Percentiles rank a stretch among this genome's conserved stretches.
Conservation (phyloP, 208 protist genomes). For the Novymonas esmeraldas region DNA sequence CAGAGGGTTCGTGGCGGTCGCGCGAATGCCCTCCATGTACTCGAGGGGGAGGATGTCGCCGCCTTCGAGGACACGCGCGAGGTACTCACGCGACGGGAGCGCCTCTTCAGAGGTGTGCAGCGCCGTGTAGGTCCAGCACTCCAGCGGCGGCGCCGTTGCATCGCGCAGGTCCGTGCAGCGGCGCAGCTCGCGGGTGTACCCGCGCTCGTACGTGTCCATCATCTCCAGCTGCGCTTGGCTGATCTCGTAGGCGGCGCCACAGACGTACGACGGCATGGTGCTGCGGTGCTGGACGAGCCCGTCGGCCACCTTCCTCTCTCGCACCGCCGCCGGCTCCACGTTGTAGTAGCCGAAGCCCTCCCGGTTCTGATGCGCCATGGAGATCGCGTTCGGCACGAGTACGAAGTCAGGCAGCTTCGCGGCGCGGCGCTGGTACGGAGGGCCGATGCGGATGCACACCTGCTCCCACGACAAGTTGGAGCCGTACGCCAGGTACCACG, state of each 20-base stretch:
- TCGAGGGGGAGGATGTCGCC: conserved; percentile 41
- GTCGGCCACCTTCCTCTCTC: conserved; percentile 27
- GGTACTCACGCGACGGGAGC: conserved; percentile 53
- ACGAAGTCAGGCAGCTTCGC: conserved; percentile 41
- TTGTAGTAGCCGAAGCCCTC: conserved; percentile 56
- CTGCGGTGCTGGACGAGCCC: conserved; percentile 21
- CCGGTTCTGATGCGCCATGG: conserved; percentile 12
- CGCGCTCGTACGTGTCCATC: conserved; percentile 51
- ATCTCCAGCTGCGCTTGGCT: conserved; percentile 39
- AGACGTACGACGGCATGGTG: conserved; percentile 51
- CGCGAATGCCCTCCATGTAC: conserved; percentile 46
- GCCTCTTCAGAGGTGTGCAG: conserved; percentile 38
- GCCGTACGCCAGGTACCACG: conserved; percentile 57
- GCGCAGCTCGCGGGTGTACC: conserved; percentile 40
- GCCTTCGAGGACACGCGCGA: conserved; percentile 49
- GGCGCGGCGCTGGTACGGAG: conserved; percentile 53
- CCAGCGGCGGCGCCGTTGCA: conserved; percentile 8
- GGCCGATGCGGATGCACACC: conserved; percentile 57
- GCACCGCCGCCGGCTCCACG: conserved; percentile 37
- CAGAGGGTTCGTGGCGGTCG: conserved; percentile 34
- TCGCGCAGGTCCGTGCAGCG: conserved; percentile 43
- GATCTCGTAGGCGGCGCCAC: conserved; percentile 57
- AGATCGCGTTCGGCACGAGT: conserved; percentile 44
- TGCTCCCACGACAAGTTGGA: conserved; percentile 67
- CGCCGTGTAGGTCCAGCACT: conserved; percentile 54